Conservation (phyloP, 2,329 filamentous ascomycete genomes). For the Epicoccum sorghinum region DNA sequence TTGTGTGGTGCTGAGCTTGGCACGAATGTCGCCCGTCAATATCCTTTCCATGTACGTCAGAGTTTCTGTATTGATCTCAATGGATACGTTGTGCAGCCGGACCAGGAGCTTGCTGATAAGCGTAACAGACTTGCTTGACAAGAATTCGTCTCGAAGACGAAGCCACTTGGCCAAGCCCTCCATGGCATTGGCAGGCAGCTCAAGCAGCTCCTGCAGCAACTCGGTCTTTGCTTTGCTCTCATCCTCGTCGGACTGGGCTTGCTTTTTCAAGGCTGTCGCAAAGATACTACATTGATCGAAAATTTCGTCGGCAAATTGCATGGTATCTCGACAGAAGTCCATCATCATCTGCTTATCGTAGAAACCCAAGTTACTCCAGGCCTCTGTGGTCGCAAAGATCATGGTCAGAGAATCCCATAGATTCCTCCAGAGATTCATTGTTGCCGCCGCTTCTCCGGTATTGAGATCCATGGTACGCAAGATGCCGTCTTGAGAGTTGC, state of each 20-base stretch:
- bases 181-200: constrained; percentile 68
- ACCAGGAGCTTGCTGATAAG: constrained; percentile 84
- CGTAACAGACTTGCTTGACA: constrained; percentile 80
- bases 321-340: constrained; percentile 91
- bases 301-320: constrained; percentile 87
- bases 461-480: constrained; percentile 65
- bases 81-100: constrained; percentile 76
- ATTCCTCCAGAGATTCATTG: constrained; percentile 81
- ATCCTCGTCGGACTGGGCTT: constrained; percentile 41
- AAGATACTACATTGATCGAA: constrained; percentile 87
- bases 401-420: constrained; percentile 83
- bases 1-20: constrained; percentile 81
- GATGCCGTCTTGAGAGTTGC: constrained; percentile 66
- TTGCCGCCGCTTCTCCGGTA: constrained; percentile 65
- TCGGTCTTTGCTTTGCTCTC: constrained; percentile 41
- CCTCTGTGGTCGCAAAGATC: constrained; percentile 82
- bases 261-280: constrained; percentile 67
- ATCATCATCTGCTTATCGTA: constrained; percentile 78
- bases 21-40: constrained; percentile 68
- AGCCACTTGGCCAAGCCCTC: constrained; percentile 83
- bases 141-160: constrained; percentile 83
- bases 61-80: constrained; percentile 69
- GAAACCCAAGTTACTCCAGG: constrained; percentile 74
- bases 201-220: constrained; percentile 62
- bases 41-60: constrained; percentile 69